Base-by-base conservation (phyloP, 352 stramenopile genomes). In the Globisporangium ultimum region DNA sequence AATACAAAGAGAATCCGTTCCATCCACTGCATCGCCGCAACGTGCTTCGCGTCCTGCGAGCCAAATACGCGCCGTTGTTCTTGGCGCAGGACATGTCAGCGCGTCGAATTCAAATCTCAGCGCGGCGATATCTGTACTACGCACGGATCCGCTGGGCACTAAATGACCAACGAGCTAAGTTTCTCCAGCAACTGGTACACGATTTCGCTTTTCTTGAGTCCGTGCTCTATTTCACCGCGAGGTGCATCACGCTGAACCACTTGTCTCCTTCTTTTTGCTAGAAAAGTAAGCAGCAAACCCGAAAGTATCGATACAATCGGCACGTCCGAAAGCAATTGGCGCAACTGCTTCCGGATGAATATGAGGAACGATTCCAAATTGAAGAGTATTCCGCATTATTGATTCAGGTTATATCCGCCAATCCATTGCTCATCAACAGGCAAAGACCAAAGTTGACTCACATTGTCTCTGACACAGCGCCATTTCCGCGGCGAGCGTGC, bases 291-390 rank as follows among this genome's bases (percentile, higher is more conserved):
- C 58, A 79, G 20, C 60, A 61, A 21, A 88, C 80, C 36, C 71
- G 65, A n/a, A 89, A 88, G 66, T 89, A 89, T 57, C 77, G 71
- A 12, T 88, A 87, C 73, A 84, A 87, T 34, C 68, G 66, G 18
- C 59, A 64, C 34, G 63, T 91, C 22, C 79, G 81, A 2, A 66
- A 58, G 22, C 68, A 87, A 43, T 45, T 91, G 18, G 71, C 60
- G 8, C 52, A 74, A 28, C 55, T 76, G n/a, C 58, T 85, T 0
- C 80, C 77, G 0, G 56, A 72, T 12, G 67, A 84, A 49, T 88
- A 72, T 51, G 73, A 80, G 2, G 18, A 38, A 8, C 59, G 46
- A 17, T 91, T 91, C 43, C 55, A 63, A 13, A 63, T 45, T 0
- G 75, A 91, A 71, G 77, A 84, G 11, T 22, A 38, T n/a, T 63